These are phyloP conservation scores for Chaetomium tenue DNA, from an alignment of 495 filamentous ascomycete genomes.

Conservation along the genomic window DNA sequence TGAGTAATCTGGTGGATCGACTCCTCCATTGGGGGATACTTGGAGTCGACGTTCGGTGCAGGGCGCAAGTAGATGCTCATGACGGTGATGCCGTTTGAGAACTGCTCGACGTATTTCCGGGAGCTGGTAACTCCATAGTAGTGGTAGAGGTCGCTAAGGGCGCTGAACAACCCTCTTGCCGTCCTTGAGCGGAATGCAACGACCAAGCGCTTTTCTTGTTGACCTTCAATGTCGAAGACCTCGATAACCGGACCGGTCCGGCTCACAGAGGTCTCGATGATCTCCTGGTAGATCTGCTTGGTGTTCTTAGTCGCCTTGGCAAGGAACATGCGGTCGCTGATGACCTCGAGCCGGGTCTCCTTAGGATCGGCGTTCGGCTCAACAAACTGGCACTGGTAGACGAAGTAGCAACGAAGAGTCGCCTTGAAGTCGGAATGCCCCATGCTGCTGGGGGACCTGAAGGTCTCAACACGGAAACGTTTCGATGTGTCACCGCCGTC, in stretches of 20 bases:
- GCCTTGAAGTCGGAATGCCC: slow-evolving; percentile 58
- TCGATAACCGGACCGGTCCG: slow-evolving; percentile 94
- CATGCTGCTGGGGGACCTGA: slow-evolving; percentile 80
- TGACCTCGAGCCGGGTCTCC: slow-evolving; percentile 86
- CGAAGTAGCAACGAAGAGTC: slow-evolving; percentile 94
- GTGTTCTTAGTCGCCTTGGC: slow-evolving; percentile 96
- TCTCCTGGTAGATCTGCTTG: slow-evolving; percentile 87
- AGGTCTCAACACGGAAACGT: slow-evolving; percentile 89
- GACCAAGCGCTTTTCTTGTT: slow-evolving; percentile 86
- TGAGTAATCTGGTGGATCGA: slow-evolving; percentile 99
- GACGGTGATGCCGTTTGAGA: slow-evolving; percentile 95
- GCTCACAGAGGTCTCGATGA: slow-evolving; percentile 78
- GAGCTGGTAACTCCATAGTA: slow-evolving; percentile 97
- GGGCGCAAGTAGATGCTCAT: slow-evolving; percentile 92
- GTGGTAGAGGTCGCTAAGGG: slow-evolving; percentile 93
- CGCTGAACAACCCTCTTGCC: slow-evolving; percentile 90
- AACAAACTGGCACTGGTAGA: slow-evolving; percentile 91
- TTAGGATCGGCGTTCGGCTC: slow-evolving; percentile 65
- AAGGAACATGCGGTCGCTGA: slow-evolving; percentile 90
- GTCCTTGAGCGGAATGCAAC: slow-evolving; percentile 91
- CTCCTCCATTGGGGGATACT: slow-evolving; percentile 67
- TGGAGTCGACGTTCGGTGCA: slow-evolving; percentile 51
- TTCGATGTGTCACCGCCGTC: slow-evolving; percentile 63
- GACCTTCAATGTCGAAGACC: slow-evolving; percentile 91
- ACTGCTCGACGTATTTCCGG: slow-evolving; percentile 97